These are phyloP conservation scores for Lipomyces starkeyi DNA, from an alignment of 805 yeast species.

Conservation along the genomic window DNA sequence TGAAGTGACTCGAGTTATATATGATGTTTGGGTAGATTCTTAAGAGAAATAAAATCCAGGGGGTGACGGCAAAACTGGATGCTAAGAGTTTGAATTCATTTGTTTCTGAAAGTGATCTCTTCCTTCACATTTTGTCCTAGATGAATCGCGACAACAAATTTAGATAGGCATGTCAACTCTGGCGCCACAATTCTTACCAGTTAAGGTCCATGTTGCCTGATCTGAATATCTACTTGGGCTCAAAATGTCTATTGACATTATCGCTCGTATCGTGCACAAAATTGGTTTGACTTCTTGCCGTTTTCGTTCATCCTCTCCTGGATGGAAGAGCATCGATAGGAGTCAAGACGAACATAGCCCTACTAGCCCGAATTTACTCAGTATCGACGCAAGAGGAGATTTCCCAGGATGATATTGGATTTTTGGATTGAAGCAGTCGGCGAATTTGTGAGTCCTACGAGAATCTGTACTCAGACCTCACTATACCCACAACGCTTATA, in stretches of 20 bases:
- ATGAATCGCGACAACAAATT: too few species aligned
- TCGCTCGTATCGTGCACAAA: neutral
- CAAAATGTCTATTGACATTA: neutral
- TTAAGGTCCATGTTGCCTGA: too few species aligned
- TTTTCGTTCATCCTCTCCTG: conserved; percentile 1
- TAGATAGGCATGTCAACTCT: too few species aligned
- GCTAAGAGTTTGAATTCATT: too few species aligned
- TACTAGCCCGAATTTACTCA: neutral
- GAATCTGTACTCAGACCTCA: neutral
- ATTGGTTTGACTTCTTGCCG: conserved; percentile 1
- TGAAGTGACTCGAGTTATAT: too few species aligned
- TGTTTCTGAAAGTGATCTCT: too few species aligned
- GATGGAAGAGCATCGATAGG: neutral
- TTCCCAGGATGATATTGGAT: neutral
- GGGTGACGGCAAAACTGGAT: too few species aligned
- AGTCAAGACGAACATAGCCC: neutral
- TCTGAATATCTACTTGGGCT: too few species aligned
- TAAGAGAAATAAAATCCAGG: too few species aligned
- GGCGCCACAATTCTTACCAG: too few species aligned
- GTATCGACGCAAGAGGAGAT: neutral
- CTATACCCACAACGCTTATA: neutral
- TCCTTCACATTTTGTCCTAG: too few species aligned
- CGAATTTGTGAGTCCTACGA: neutral
- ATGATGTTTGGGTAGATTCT: too few species aligned
- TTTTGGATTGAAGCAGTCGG: neutral